A percentile compares a stretch with the other conserved stretches of the same genome.
Evolutionary conservation across 106 monocot genomes (phyloP).

Genomic region (Alisma plantagoaquatica): DNA sequence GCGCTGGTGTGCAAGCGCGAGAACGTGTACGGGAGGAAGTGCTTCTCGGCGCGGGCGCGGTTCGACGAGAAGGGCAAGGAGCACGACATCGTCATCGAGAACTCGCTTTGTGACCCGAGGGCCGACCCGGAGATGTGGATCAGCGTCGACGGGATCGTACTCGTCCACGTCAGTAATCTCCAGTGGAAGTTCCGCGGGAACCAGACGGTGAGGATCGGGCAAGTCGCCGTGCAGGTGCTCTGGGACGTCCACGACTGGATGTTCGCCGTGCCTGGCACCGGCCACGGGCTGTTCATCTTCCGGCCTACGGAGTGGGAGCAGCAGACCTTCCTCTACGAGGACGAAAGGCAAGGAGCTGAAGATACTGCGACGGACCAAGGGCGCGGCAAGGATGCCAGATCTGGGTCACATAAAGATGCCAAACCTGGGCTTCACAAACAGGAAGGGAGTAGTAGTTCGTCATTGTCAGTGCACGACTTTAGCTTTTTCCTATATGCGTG

Average conservation of each 20-base stretch:
- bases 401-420: too few species aligned
- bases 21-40: constrained; percentile 54
- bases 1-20: constrained; percentile 44
- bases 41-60: constrained; percentile 42
- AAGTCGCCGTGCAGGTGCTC: constrained; percentile 58
- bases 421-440: too few species aligned
- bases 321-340: not conserved
- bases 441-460: too few species aligned
- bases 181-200: constrained; percentile 94
- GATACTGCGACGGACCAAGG: not conserved
- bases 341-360: not conserved
- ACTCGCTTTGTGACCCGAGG: constrained; percentile 27
- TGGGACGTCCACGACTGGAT: constrained; percentile 98
- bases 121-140: constrained; percentile 87
- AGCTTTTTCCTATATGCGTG: constrained; percentile 77
- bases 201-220: constrained; percentile 56
- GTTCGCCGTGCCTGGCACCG: constrained; percentile 21
- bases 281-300: constrained; percentile 64
- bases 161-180: constrained; percentile 61
- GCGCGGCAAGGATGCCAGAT: not conserved
- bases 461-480: constrained; percentile 42
- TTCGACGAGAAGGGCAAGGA: constrained; percentile 50
- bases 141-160: constrained; percentile 53
- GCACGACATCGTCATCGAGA: constrained; percentile 77
- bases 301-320: constrained; percentile 29